Evolutionary conservation across 305 asterid genomes (phyloP), one percentile per base, ranked within the genome.

Genomic region (Nicotiana rustica): DNA sequence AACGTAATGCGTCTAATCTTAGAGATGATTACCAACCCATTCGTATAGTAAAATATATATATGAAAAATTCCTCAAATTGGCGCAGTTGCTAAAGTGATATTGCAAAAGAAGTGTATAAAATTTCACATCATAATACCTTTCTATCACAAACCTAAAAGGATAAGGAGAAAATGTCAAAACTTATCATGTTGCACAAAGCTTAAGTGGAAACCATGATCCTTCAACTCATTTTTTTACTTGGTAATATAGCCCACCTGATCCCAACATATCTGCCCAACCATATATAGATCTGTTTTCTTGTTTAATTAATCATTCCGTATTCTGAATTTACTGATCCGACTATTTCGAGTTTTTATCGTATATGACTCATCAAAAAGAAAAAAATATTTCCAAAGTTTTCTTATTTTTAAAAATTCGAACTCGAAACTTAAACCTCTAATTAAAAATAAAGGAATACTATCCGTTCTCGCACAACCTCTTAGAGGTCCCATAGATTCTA

Each of bases 131-230:
- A 79, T 79, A 25, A 38, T 62, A 66, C 44, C 69, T 79, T 79
- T 4, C 47, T 38, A 79, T 79, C 82, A 0, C 31, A 79, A 79
- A 25, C 82, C 21, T 18, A 5, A 78, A 78, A 41, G 60, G 64
- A 79, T 79, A 79, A 64, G 75, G 8, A 75, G 47, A 64, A 44
- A 64, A 17, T 38, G 49, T 79, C 64, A 75, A 61, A 61, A 38
- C 76, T 41, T 79, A 79, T 79, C 76, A 0, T 52, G 15, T 12
- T 66, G 38, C 47, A 7, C 41, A 21, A 66, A 64, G 35, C 75
- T 41, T 44, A 41, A 79, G 60, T 79, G 82, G 76, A 79, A 79
- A 25, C 49, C 44, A 64, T 64, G 82, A 64, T 49, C 82, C 76
- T 38, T 47, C 25, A 49, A 10, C 64, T n/a, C n/a, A 55, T 79